A percentile compares a stretch with the other conserved stretches of the same genome.
These are phyloP conservation scores for Fabrea salina DNA, from an alignment of 169 alveolate species.

Conservation along the genomic window DNA sequence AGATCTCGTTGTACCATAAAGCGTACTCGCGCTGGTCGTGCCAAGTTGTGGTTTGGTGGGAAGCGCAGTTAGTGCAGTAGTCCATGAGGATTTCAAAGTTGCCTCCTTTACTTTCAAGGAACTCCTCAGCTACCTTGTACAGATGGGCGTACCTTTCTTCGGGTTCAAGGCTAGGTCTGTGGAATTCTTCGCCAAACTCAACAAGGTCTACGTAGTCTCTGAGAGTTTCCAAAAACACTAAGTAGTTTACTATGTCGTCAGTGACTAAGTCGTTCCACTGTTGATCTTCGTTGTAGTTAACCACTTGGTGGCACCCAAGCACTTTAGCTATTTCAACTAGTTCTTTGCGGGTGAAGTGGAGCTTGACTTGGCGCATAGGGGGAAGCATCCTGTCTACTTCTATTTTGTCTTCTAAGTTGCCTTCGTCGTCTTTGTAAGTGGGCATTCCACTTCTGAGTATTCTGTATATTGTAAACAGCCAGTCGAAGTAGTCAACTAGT, in stretches of 20 bases:
- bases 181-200: background rate
- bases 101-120: background rate
- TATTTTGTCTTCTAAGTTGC: background rate
- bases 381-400: slow-evolving; percentile 37
- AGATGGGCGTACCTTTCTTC: background rate
- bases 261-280: background rate
- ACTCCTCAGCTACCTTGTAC: background rate
- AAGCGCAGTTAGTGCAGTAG: slow-evolving; percentile 20
- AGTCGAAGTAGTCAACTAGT: background rate
- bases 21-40: slow-evolving; percentile 72
- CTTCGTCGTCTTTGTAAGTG: slow-evolving; percentile 22
- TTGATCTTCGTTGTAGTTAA: background rate
- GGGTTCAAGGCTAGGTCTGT: background rate
- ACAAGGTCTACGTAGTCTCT: background rate
- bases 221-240: background rate
- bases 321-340: background rate
- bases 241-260: background rate
- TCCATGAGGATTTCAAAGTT: slow-evolving; percentile 25
- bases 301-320: background rate
- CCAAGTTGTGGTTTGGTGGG: slow-evolving; percentile 43
- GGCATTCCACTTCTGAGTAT: slow-evolving; percentile 2
- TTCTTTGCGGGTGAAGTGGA: background rate
- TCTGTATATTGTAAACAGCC: background rate
- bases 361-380: background rate
- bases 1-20: slow-evolving; percentile 50